Evolutionary conservation across 192 early-diverging fungal genomes (phyloP), one percentile per base, ranked within the genome.

Genomic region (Diversispora eburnea): DNA sequence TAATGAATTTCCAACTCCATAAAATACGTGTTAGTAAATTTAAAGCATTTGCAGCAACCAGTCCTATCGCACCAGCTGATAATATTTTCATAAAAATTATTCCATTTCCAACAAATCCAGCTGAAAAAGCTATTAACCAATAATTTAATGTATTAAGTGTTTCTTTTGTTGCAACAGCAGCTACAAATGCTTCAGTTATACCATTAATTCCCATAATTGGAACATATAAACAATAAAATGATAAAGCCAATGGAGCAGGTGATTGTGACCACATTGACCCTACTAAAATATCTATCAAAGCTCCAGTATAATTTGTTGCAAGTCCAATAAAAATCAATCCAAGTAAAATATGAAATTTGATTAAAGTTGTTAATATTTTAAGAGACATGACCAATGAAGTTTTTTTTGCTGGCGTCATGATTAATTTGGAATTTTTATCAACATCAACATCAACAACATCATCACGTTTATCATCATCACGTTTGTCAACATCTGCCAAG

Each of bases 201-300:
- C 97, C 97, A 77, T 99, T 99, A 42, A 96, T 65, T 12, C 94
- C 97, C 92, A 98, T 91, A 10, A 97, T 68, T 4, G 97, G 97
- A 1, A 99, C 85, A 83, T 95, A 99, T 46, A 91, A 72, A 72
- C 94, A 97, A 76, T 97, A 99, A 1, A 86, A 77, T 2, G 87
- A 78, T 47, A 98, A 79, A 0, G 91, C 88, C 3, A 47, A 45
- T 0, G 91, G 81, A 0, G 89, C 85, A 33, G 82, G 70, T 4
- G 80, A 64, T 33, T 85, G 59, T 17, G 84, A 82, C 87, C 91
- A 91, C 63, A 77, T 25, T 39, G 76, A 42, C 64, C 85, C 87
- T 33, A 88, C 87, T 52, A 93, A 75, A 46, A 91, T 47, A 71
- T 87, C 77, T 43, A 95, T 87, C 22, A 93, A 72, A 0, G 87